phyloP scores from a whole-genome alignment of 2,329 filamentous ascomycete genomes.

The Tolypocladium amazonense region DNA sequence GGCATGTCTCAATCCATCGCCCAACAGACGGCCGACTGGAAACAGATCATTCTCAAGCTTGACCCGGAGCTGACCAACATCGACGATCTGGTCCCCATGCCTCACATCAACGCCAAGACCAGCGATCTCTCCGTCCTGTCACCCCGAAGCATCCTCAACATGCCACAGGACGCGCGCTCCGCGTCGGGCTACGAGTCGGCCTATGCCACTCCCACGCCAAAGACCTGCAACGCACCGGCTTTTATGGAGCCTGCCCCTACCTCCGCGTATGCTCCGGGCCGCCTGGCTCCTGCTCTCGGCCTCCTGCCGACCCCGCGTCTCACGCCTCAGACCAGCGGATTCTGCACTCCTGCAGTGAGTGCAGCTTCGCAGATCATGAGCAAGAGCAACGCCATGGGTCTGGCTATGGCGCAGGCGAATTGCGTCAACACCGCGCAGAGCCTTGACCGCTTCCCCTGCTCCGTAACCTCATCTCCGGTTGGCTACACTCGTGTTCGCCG shows the following conservation, averaged over 20 bases:
- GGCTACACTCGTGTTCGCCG: slow-evolving; percentile 38
- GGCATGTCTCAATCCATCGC: slow-evolving; percentile 29
- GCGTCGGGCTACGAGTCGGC: slow-evolving; percentile 24
- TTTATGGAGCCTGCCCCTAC: slow-evolving; percentile 37
- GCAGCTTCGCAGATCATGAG: slow-evolving; percentile 38
- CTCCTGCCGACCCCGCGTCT: slow-evolving; percentile 48
- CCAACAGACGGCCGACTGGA: slow-evolving; percentile 44
- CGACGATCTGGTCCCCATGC: slow-evolving; percentile 34
- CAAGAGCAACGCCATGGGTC: slow-evolving; percentile 46
- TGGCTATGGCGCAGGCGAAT: slow-evolving; percentile 47
- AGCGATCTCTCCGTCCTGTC: slow-evolving; percentile 26
- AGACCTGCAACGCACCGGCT: slow-evolving; percentile 27
- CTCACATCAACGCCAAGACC: slow-evolving; percentile 15
- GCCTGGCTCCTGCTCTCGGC: slow-evolving; percentile 40
- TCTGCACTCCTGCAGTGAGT: slow-evolving; percentile 51
- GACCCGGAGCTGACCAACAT: slow-evolving; percentile 49
- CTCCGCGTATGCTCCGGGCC: slow-evolving; percentile 32
- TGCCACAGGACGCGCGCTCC: slow-evolving; percentile 24
- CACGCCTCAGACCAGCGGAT: slow-evolving; percentile 43
- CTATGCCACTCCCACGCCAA: slow-evolving; percentile 30
- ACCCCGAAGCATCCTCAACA: slow-evolving; percentile 33
- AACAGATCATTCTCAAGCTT: slow-evolving; percentile 44
- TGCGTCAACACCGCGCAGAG: slow-evolving; percentile 34
- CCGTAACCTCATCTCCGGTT: slow-evolving; percentile 40
- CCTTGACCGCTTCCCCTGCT: slow-evolving; percentile 41